A percentile compares a stretch with the other conserved stretches of the same genome.
These are phyloP conservation scores for Laburnicola sp. DNA, from an alignment of 2,329 filamentous ascomycete species.

Conservation along the genomic window DNA sequence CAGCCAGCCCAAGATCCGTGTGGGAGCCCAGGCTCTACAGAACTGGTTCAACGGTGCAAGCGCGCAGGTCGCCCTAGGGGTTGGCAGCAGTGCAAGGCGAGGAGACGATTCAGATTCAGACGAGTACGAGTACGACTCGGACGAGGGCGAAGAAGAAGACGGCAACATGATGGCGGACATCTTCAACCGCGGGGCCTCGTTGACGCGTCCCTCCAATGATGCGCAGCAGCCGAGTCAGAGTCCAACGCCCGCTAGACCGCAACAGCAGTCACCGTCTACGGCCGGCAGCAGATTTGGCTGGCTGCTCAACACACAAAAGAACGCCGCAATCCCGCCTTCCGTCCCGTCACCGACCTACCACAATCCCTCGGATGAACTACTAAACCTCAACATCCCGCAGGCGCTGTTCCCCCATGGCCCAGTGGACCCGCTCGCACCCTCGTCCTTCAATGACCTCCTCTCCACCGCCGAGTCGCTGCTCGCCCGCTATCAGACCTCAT, in stretches of 20 bases:
- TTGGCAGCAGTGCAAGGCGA: constrained; percentile 25
- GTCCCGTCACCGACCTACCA: constrained; percentile 38
- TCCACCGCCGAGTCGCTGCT: constrained; percentile 60
- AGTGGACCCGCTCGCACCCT: constrained; percentile 53
- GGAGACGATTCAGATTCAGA: constrained; percentile 24
- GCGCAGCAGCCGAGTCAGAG: constrained; percentile 23
- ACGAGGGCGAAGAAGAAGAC: constrained; percentile 30
- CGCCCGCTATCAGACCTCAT: constrained; percentile 59
- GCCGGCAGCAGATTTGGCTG: constrained; percentile 41
- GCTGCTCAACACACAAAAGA: constrained; percentile 43
- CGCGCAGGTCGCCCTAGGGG: constrained; percentile 52
- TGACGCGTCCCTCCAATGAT: constrained; percentile 29
- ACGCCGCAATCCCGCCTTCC: constrained; percentile 30
- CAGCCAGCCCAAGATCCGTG: constrained; percentile 36
- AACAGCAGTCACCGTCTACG: constrained; percentile 27
- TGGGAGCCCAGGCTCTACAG: constrained; percentile 41
- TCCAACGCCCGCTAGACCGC: constrained; percentile 24
- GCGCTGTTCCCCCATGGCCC: constrained; percentile 59
- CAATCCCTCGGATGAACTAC: constrained; percentile 52
- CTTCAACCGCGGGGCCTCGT: constrained; percentile 36
- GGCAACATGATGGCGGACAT: constrained; percentile 39
- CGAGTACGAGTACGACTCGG: constrained; percentile 30
- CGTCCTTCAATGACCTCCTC: constrained; percentile 60
- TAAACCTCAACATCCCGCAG: constrained; percentile 58
- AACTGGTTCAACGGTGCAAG: constrained; percentile 59